Conservation (phyloP, 2,329 filamentous ascomycete species). For the Talaromyces sp. region DNA sequence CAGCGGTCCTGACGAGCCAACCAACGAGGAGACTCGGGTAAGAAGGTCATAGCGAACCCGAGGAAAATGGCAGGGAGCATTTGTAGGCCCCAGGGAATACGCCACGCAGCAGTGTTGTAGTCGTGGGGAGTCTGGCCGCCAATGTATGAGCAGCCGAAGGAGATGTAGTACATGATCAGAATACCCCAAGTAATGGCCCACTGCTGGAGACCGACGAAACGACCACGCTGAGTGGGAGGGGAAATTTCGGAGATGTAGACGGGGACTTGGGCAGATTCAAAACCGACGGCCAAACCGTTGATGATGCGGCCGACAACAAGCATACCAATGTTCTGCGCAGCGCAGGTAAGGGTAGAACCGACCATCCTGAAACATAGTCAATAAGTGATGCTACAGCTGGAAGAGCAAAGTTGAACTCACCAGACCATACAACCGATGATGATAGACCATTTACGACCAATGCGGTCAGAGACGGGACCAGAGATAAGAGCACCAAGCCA, state of each 20-base stretch:
- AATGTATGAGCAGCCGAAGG: conserved; percentile 62
- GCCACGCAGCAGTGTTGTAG: conserved; percentile 54
- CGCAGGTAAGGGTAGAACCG: conserved; percentile 60
- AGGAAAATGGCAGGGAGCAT: conserved; percentile 61
- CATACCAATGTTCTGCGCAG: conserved; percentile 67
- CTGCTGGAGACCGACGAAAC: conserved; percentile 71
- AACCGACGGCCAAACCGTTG: conserved; percentile 71
- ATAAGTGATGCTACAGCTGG: not conserved
- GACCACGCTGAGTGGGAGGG: conserved; percentile 55
- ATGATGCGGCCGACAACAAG: conserved; percentile 69
- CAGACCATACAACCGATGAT: conserved; percentile 54
- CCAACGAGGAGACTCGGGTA: conserved; percentile 63
- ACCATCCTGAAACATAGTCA: conserved; percentile 31
- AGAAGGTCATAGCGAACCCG: conserved; percentile 53
- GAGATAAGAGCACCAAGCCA: conserved; percentile 61
- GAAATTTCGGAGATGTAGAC: conserved; percentile 69
- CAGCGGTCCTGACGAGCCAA: conserved; percentile 62
- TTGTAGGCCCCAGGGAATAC: conserved; percentile 65
- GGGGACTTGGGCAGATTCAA: conserved; percentile 68
- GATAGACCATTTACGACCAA: conserved; percentile 56
- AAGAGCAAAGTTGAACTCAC: conserved; percentile 30
- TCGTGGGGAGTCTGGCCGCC: conserved; percentile 37
- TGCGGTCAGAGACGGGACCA: conserved; percentile 54
- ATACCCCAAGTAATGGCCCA: conserved; percentile 70
- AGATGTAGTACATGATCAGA: conserved; percentile 44